Evolutionary conservation across 306 rosid species (phyloP), one percentile per base, ranked within the genome.

Genomic region (Pterocarpus santalinus): DNA sequence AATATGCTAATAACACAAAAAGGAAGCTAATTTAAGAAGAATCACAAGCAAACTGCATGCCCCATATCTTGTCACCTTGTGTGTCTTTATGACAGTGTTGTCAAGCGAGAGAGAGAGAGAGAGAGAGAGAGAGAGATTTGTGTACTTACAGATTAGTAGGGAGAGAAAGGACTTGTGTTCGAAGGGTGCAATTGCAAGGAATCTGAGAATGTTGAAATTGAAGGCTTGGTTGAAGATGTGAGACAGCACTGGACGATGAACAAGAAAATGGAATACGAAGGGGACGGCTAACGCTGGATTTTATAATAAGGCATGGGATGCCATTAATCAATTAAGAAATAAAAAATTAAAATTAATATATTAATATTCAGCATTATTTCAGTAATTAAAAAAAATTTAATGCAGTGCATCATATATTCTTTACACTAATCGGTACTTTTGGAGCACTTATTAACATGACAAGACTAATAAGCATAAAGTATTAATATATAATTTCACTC

Each of bases 141-240:
- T 72, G 68, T 57, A 82, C 88, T 85, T 73, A 85, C 84, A 35
- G 51, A 61, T 66, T 5, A 80, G 46, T 17, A 2, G n/a, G 15
- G 66, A 28, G 53, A 30, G 55, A 71, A 55, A 4, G 38, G 22
- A 46, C 38, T 51, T 66, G 30, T 36, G 38, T 6, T 14, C 6
- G 65, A 4, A 73, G 22, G 49, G n/a, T n/a, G 49, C 2, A 51
- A 84, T 34, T 5, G 67, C 44, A 44, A 68, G 73, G 9, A 8
- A 33, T 43, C n/a, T 41, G 72, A 53, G 74, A 53, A 15, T 28
- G 22, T 68, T 41, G 77, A 32, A 47, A 72, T 4, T 5, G 64
- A 55, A 34, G 38, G 22, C 16, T 47, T 14, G 2, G 41, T 58
- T 32, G 63, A 41, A 46, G 30, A 53, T 34, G 8, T n/a, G 65